Evolutionary conservation across 495 filamentous ascomycete species (phyloP).

Genomic region (Xylaria curta): DNA sequence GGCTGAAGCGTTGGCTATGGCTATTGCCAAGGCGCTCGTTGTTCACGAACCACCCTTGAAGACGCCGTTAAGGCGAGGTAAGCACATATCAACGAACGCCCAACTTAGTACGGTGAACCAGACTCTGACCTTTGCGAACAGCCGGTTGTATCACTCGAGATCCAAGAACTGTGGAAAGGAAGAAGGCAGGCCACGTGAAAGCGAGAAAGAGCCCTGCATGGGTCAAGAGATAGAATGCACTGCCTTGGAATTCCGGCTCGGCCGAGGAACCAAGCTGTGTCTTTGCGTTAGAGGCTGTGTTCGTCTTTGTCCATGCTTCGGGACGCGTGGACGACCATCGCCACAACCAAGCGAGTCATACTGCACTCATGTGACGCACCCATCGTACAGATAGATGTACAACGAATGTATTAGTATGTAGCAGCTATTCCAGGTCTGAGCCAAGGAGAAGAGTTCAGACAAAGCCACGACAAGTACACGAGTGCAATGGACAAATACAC

Average conservation of each 20-base stretch:
- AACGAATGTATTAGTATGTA: constrained; percentile 41
- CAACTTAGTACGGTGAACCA: background rate
- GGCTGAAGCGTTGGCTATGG: constrained; percentile 93
- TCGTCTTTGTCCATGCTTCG: constrained; percentile 15
- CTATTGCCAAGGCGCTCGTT: constrained; percentile 84
- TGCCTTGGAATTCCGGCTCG: background rate
- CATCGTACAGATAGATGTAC: constrained; percentile 32
- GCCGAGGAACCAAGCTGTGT: constrained; percentile 4
- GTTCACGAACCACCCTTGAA: constrained; percentile 92
- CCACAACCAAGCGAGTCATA: constrained; percentile 21
- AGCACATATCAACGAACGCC: constrained; percentile 42
- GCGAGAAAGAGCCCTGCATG: constrained; percentile 97
- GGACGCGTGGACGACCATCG: constrained; percentile 18
- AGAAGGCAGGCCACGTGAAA: constrained; percentile 96
- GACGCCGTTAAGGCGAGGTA: constrained; percentile 85
- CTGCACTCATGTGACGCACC: constrained; percentile 23
- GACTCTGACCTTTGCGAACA: constrained; percentile 43
- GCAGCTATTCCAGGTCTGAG: constrained; percentile 31
- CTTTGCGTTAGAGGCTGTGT: background rate
- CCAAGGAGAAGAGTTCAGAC: background rate
- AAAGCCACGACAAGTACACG: background rate
- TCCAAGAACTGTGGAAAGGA: constrained; percentile 90
- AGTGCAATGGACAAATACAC: background rate
- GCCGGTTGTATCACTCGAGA: constrained; percentile 93
- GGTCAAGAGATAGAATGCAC: constrained; percentile 77